A percentile compares a stretch with the other conserved stretches of the same genome.
These are phyloP conservation scores for Aspergillus bridgeri DNA, from an alignment of 495 filamentous ascomycete species.

Conservation along the genomic window DNA sequence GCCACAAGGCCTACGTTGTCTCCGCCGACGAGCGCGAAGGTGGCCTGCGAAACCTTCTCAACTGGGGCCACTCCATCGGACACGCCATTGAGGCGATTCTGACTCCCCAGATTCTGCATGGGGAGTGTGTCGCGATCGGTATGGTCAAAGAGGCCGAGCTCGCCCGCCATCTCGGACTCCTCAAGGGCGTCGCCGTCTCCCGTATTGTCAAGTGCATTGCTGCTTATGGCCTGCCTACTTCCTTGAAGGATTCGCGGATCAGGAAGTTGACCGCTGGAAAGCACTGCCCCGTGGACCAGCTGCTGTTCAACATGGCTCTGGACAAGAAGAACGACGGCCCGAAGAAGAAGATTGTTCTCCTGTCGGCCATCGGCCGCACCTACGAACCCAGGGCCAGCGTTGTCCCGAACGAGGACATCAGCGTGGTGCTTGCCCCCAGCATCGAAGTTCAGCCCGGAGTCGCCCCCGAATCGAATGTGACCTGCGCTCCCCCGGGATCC, in stretches of 20 bases:
- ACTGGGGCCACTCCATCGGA: slow-evolving; percentile 97
- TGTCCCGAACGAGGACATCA: slow-evolving; percentile 82
- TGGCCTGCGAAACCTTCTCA: slow-evolving; percentile 88
- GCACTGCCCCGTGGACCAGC: slow-evolving; percentile 82
- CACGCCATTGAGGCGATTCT: slow-evolving; percentile 95
- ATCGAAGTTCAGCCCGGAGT: slow-evolving; percentile 70
- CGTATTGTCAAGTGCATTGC: slow-evolving; percentile 87
- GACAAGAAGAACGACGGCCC: slow-evolving; percentile 98
- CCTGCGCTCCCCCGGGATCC: slow-evolving; percentile 87
- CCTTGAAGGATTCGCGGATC: slow-evolving; percentile 78
- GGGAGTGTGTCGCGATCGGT: slow-evolving; percentile 92
- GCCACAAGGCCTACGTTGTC: slow-evolving; percentile 90
- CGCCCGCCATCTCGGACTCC: slow-evolving; percentile 82
- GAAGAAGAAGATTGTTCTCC: slow-evolving; percentile 95
- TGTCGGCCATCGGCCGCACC: slow-evolving; percentile 85
- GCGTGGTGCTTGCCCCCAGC: slow-evolving; percentile 77
- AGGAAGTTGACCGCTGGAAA: slow-evolving; percentile 82
- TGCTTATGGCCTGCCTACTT: slow-evolving; percentile 89
- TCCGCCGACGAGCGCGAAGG: slow-evolving; percentile 93
- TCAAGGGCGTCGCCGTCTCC: slow-evolving; percentile 82
- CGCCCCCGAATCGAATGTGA: slow-evolving; percentile 57
- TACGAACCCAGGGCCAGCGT: slow-evolving; percentile 82
- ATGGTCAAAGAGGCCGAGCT: slow-evolving; percentile 98
- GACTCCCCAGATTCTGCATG: slow-evolving; percentile 92
- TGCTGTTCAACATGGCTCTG: slow-evolving; percentile 89